Conservation (phyloP, 257 asterid genomes). For the Solanum bulbocastanum region DNA sequence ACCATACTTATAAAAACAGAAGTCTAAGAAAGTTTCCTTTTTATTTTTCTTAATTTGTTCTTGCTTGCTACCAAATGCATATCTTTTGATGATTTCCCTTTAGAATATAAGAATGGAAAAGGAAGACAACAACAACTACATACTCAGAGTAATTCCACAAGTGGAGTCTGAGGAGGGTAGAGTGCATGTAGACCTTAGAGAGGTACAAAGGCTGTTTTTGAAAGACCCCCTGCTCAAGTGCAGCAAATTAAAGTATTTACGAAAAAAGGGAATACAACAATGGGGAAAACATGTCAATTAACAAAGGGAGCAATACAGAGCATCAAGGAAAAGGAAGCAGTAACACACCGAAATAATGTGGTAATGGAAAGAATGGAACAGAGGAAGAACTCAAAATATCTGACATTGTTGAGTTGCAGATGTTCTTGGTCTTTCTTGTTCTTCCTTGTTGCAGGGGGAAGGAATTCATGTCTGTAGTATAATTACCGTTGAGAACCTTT, state of each 20-base stretch:
- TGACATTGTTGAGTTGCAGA: background rate
- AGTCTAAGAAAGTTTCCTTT: background rate
- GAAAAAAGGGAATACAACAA: background rate
- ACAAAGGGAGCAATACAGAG: background rate
- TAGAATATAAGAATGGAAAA: background rate
- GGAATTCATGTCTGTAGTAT: background rate
- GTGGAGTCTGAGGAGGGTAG: background rate
- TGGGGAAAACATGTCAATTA: background rate
- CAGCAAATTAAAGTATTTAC: background rate
- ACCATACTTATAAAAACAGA: background rate
- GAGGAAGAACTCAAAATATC: background rate
- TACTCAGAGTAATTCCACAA: background rate
- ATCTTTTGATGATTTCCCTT: background rate
- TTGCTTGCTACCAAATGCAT: background rate
- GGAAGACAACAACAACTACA: background rate
- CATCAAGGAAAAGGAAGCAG: background rate
- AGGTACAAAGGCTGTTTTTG: background rate
- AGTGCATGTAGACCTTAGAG: background rate
- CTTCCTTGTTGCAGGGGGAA: background rate
- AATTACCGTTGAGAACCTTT: background rate
- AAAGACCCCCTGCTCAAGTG: background rate
- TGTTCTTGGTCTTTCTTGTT: background rate
- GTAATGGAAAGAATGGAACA: background rate
- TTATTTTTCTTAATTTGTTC: background rate
- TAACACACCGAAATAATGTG: background rate